Evolutionary conservation across 2,329 filamentous ascomycete species (phyloP).

Genomic region (Sphaerostilbella broomeana): DNA sequence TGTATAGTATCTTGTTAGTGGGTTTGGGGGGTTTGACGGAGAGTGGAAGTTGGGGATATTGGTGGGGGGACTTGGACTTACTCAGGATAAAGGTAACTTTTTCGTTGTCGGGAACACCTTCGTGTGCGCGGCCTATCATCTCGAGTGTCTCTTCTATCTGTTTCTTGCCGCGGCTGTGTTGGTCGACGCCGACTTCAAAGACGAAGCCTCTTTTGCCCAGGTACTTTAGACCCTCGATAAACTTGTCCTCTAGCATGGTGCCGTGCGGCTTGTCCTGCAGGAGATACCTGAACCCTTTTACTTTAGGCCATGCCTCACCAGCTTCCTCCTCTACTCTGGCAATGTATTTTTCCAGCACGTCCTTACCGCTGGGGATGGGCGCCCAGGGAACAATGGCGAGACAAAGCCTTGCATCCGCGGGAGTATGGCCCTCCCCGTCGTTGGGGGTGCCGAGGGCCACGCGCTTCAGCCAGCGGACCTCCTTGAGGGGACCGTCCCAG

Average conservation of each 20-base stretch:
- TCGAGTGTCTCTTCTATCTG: conserved; percentile 66
- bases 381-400: conserved; percentile 77
- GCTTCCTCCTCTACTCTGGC: conserved; percentile 51
- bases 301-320: conserved; percentile 57
- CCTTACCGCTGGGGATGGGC: conserved; percentile 62
- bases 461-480: conserved; percentile 62
- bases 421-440: conserved; percentile 50
- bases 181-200: conserved; percentile 83
- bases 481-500: conserved; percentile 63
- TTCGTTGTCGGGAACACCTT: conserved; percentile 51
- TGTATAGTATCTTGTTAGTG: conserved; percentile 27
- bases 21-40: conserved; percentile 9
- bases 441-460: conserved; percentile 56
- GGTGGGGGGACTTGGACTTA: conserved; percentile 32
- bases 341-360: conserved; percentile 59
- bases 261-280: conserved; percentile 69
- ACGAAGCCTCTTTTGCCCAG: conserved; percentile 56
- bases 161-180: conserved; percentile 65
- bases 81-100: conserved; percentile 65
- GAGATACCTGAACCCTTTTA: conserved; percentile 77
- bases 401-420: conserved; percentile 44
- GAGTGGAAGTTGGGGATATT: neutral
- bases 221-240: conserved; percentile 60
- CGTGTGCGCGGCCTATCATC: conserved; percentile 62
- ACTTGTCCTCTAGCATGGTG: conserved; percentile 55